Conservation (phyloP, 495 filamentous ascomycete genomes). For the Saxophila tyrrhenica region DNA sequence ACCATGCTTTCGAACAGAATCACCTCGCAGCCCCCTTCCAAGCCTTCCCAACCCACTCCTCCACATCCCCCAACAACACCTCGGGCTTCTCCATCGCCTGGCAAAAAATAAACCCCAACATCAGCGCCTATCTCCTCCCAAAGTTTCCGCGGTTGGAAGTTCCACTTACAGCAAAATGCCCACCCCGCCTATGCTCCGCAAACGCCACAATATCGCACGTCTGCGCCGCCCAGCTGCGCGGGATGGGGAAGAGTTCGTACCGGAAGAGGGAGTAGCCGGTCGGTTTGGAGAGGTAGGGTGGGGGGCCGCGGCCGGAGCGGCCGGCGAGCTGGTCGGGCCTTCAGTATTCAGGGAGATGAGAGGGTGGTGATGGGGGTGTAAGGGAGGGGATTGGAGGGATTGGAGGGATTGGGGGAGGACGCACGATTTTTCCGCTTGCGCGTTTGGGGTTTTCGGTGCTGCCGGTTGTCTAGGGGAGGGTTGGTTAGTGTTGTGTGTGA, state of each 20-base stretch:
- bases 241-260: slow-evolving; percentile 39
- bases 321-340: neutral
- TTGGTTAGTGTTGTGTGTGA: neutral
- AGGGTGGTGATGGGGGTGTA: slow-evolving; percentile 16
- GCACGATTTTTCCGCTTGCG: neutral
- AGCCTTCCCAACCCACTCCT: slow-evolving; percentile 41
- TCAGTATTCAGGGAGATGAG: too few species aligned
- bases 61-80: slow-evolving; percentile 44
- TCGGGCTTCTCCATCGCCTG: slow-evolving; percentile 44
- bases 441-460: too few species aligned
- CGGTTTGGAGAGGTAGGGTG: slow-evolving; percentile 35
- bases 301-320: neutral
- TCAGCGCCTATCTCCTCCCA: neutral
- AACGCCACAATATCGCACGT: slow-evolving; percentile 41
- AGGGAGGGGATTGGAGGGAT: too few species aligned
- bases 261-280: slow-evolving; percentile 49
- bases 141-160: too few species aligned
- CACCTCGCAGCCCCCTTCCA: slow-evolving; percentile 13
- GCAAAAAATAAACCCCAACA: neutral
- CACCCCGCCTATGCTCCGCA: slow-evolving; percentile 41
- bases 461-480: neutral
- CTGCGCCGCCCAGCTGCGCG: slow-evolving; percentile 40
- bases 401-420: slow-evolving; percentile 22
- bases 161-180: slow-evolving; percentile 46
- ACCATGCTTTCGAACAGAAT: neutral